Evolutionary conservation across 805 yeast species (phyloP).

Genomic region (Metschnikowia sp.): DNA sequence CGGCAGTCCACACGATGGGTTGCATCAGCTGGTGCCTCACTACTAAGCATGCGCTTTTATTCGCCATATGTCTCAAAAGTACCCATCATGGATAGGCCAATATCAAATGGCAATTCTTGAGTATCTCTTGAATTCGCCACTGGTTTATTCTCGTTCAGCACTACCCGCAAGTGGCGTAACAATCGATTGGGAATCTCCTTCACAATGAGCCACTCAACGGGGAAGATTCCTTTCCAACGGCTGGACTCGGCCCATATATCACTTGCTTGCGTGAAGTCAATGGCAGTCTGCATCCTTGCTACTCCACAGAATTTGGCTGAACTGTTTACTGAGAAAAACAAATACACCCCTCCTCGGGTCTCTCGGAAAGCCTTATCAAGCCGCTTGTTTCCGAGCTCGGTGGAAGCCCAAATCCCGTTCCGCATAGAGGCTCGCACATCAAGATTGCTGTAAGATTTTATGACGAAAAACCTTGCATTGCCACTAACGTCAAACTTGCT

Average conservation of each 20-base stretch:
- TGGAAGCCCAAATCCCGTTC: constrained; percentile 57
- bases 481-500: constrained; percentile 2
- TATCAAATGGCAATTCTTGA: constrained; percentile 50
- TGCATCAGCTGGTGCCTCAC: neutral
- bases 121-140: constrained; percentile 62
- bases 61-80: constrained; percentile 28
- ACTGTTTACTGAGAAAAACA: constrained; percentile 55
- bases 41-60: neutral
- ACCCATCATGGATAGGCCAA: constrained; percentile 47
- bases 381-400: constrained; percentile 53
- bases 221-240: constrained; percentile 52
- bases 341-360: constrained; percentile 33
- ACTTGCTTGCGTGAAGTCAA: constrained; percentile 36
- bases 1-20: neutral
- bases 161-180: constrained; percentile 44
- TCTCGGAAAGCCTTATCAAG: constrained; percentile 42
- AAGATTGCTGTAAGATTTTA: constrained; percentile 48
- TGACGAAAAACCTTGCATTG: constrained; percentile 43
- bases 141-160: constrained; percentile 46
- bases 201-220: constrained; percentile 50
- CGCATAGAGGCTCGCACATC: constrained; percentile 50
- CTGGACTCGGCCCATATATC: constrained; percentile 46
- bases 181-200: constrained; percentile 49
- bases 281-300: constrained; percentile 45
- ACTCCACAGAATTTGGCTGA: constrained; percentile 46